Conservation (phyloP, 352 stramenopile genomes). For the Globisporangium takayamanum region DNA sequence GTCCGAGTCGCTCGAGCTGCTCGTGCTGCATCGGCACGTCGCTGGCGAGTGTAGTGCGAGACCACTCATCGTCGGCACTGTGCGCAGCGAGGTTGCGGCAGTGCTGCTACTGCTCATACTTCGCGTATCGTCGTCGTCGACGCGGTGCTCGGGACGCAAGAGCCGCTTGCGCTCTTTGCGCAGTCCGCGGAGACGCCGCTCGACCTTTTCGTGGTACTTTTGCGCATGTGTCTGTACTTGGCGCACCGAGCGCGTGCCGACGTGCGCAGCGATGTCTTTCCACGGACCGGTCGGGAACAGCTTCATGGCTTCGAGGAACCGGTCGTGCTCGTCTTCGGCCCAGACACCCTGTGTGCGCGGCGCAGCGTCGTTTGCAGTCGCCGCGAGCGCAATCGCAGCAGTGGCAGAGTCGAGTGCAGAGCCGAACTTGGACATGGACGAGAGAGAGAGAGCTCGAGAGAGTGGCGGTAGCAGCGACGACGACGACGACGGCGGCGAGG, state of each 20-base stretch:
- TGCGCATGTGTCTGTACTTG: conserved; percentile 60
- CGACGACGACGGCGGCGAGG: background rate
- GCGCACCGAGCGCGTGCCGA: conserved; percentile 34
- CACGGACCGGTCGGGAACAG: conserved; percentile 23
- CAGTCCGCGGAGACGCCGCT: conserved; percentile 44
- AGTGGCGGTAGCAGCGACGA: background rate
- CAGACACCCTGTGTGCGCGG: conserved; percentile 11
- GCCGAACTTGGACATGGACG: background rate
- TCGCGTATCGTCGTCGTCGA: conserved; percentile 25
- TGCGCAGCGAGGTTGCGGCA: too few relatives aligned
- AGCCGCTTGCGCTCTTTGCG: conserved; percentile 51
- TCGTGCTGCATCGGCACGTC: background rate
- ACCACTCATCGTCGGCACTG: too few relatives aligned
- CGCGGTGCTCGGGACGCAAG: conserved; percentile 44
- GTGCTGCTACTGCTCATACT: too few relatives aligned
- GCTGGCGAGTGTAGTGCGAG: background rate
- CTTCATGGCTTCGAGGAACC: conserved; percentile 24
- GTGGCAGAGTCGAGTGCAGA: background rate
- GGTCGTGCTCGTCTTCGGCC: conserved; percentile 30
- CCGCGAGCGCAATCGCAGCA: background rate
- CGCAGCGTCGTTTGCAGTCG: background rate
- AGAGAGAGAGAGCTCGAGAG: background rate
- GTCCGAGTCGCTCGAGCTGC: background rate
- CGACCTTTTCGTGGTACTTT: conserved; percentile 75
- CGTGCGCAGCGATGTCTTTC: conserved; percentile 19